Evolutionary conservation across 1,139 yeast species (phyloP), one percentile per base, ranked within the genome.

Genomic region (Suhomyces maxii): DNA sequence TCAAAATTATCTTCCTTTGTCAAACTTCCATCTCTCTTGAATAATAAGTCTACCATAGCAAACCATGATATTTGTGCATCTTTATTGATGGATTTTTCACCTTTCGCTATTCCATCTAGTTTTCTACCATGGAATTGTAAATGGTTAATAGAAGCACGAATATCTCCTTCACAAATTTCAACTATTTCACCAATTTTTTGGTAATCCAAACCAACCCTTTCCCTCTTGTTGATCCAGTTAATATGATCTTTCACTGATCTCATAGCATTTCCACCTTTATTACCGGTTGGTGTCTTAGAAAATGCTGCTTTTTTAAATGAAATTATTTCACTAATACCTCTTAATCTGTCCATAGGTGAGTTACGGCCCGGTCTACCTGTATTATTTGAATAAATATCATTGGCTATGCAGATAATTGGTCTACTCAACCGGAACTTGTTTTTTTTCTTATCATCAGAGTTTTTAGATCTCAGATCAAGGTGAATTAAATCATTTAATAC

Each of bases 341-440:
- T 79, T 50, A 93, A 68, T 50, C 81, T 83, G 45, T 90, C 95
- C 67, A 93, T 71, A 6, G 88, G 69, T 39, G 64, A 64, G 12
- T 37, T 36, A 8, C 42, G 25, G 7, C 69, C 64, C 30, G 54
- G 56, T 11, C 57, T 48, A 7, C 58, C 50, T 7, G 59, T 39
- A 8, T 44, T 78, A 5, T 81, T 77, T 1, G 88, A 79, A 60
- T 86, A 91, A 0, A 86, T 77, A 59, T 93, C 96, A 63, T 93
- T 93, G 61, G 98, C 95, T 47, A 93, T 82, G 41, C 96, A 93
- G 45, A 93, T 88, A 18, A 93, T 89, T 0, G 99, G 99, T 53
- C 99, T 74, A 54, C 78, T 73, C 40, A 91, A 65, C 5, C 84
- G 37, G 42, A 61, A 67, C 37, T 71, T 75, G 34, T 63, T 67